Percentiles rank a stretch among this genome's conserved stretches.
Evolutionary conservation across 23 red algal genomes (phyloP).

Genomic region (Gracilariopsis chorda): DNA sequence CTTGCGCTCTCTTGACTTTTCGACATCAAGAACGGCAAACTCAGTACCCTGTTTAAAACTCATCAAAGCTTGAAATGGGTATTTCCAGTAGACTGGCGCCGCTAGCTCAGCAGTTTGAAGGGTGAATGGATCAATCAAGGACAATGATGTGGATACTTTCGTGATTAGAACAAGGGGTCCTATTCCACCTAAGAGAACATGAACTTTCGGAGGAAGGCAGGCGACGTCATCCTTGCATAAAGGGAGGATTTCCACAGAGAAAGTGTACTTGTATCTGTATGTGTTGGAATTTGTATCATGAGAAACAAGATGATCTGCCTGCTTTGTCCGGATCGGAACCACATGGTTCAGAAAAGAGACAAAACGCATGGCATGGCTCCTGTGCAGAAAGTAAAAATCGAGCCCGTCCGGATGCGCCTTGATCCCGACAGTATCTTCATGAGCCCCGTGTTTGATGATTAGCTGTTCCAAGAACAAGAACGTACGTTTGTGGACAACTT

Average conservation of each 20-base stretch:
- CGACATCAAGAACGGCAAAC: constrained; percentile 89
- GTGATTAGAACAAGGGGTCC: constrained; percentile 87
- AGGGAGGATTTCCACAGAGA: constrained; percentile 92
- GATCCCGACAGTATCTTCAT: constrained; percentile 90
- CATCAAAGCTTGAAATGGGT: constrained; percentile 70
- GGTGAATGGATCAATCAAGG: constrained; percentile 80
- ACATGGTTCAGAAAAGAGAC: constrained; percentile 84
- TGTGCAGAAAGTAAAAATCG: constrained; percentile 95
- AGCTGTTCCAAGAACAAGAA: constrained; percentile 98
- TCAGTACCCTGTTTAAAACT: constrained; percentile 74
- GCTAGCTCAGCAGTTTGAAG: constrained; percentile 75
- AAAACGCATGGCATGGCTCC: constrained; percentile 84
- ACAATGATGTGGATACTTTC: constrained; percentile 63
- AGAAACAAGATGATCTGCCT: constrained; percentile 92
- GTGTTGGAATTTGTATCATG: constrained; percentile 94
- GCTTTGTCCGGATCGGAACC: constrained; percentile 74
- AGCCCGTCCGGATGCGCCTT: constrained; percentile 87
- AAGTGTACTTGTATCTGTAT: constrained; percentile 98
- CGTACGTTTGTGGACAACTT: constrained; percentile 96
- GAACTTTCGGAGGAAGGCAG: constrained; percentile 79
- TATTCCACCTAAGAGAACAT: constrained; percentile 78
- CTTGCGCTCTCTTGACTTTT: constrained; percentile 57
- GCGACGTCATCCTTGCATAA: constrained; percentile 95
- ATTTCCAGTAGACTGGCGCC: constrained; percentile 73
- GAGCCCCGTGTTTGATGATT: constrained; percentile 92